These are phyloP conservation scores for Mycena indigotica DNA, from an alignment of 768 basidiomycete species.

Conservation along the genomic window DNA sequence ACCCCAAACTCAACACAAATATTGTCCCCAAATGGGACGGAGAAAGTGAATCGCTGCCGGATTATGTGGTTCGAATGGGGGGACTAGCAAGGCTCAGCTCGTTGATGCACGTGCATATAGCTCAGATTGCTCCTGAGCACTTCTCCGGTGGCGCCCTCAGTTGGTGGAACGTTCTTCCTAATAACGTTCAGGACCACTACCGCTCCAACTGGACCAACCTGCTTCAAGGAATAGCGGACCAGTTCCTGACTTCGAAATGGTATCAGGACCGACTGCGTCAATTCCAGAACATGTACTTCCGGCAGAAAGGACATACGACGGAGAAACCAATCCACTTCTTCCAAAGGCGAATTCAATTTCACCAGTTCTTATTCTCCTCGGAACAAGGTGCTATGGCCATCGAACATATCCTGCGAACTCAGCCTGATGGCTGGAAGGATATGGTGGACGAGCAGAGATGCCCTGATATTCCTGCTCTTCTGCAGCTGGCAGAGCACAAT, in stretches of 20 bases:
- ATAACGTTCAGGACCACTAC: not conserved
- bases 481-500: not conserved
- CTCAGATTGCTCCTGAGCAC: not conserved
- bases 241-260: not conserved
- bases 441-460: not conserved
- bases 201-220: not conserved
- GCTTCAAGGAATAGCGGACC: not conserved
- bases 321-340: conserved; percentile 11
- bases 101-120: not conserved
- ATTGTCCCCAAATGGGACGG: conserved; percentile 8
- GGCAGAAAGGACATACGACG: not conserved
- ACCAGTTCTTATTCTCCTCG: not conserved
- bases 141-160: not conserved
- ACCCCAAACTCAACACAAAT: conserved; percentile 4
- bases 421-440: conserved; percentile 2
- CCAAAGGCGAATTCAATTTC: conserved; percentile 1
- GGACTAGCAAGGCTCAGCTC: not conserved
- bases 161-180: conserved; percentile 5
- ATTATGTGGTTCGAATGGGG: not conserved
- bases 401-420: not conserved
- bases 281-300: conserved; percentile 6
- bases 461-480: not conserved
- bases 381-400: not conserved
- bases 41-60: not conserved
- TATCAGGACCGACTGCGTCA: not conserved